phyloP scores from a whole-genome alignment of 768 basidiomycete genomes.

The Boletus sp. region DNA sequence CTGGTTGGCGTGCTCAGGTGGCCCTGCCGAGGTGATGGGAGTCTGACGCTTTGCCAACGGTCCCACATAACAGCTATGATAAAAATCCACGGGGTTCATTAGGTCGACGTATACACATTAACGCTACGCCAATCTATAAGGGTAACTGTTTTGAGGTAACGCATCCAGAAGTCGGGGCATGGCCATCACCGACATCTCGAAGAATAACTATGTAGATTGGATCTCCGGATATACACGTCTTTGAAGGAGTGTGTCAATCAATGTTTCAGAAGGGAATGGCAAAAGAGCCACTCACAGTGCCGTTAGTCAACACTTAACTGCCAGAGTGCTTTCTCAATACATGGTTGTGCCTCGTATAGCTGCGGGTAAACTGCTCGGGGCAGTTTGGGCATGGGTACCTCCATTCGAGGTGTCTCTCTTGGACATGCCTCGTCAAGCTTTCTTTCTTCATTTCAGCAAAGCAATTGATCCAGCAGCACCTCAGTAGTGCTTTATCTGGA shows the following conservation, averaged over 20 bases:
- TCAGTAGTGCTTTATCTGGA: slow-evolving; percentile 4
- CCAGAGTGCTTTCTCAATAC: slow-evolving; percentile 4
- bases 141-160: not conserved
- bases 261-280: not conserved
- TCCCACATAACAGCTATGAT: not conserved
- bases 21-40: slow-evolving; percentile 2
- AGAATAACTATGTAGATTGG: not conserved
- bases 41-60: not conserved
- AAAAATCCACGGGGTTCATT: slow-evolving; percentile 8
- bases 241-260: not conserved
- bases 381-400: slow-evolving; percentile 19
- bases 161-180: not conserved
- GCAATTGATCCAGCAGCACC: slow-evolving; percentile 22
- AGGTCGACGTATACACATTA: not conserved
- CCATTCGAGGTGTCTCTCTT: slow-evolving; percentile 22
- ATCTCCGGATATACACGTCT: not conserved
- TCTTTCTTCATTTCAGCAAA: slow-evolving; percentile 23
- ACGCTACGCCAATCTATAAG: not conserved
- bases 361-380: slow-evolving; percentile 24
- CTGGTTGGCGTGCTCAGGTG: slow-evolving; percentile 1
- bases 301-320: not conserved
- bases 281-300: not conserved
- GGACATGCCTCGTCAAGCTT: slow-evolving; percentile 26
- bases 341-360: slow-evolving; percentile 20
- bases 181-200: not conserved